phyloP scores from a whole-genome alignment of 345 rosid genomes.

The Iberis pinnata region DNA sequence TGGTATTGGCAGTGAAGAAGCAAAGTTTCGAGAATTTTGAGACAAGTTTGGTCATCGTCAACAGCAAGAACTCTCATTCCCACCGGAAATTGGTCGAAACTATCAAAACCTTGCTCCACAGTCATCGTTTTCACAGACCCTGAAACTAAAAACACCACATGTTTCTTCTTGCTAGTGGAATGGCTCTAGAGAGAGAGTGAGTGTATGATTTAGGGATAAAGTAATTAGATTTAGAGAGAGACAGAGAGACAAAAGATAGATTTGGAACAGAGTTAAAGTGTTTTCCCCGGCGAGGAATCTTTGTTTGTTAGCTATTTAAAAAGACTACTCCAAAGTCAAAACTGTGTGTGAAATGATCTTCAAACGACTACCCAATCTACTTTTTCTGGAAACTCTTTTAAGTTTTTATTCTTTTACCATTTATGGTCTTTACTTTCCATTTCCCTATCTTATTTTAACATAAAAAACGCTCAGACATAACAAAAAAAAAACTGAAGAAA shows the following conservation, averaged over 20 bases:
- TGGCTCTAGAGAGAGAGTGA: slow-evolving; percentile 22
- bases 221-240: slow-evolving; percentile 28
- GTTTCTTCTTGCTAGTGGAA: slow-evolving; percentile 7
- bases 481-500: too few species aligned
- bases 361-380: slow-evolving; percentile 8
- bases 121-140: slow-evolving; percentile 35
- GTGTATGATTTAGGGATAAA: slow-evolving; percentile 17
- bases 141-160: neutral
- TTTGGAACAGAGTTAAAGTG: slow-evolving; percentile 14
- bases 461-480: too few species aligned
- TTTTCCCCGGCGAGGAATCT: too few species aligned
- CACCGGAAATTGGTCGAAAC: slow-evolving; percentile 50
- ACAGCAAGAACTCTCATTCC: slow-evolving; percentile 88
- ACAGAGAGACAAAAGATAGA: slow-evolving; percentile 22
- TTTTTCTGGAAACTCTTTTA: neutral
- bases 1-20: slow-evolving; percentile 69
- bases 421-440: slow-evolving; percentile 14
- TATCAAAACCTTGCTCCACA: slow-evolving; percentile 41
- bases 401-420: slow-evolving; percentile 16
- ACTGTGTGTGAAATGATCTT: too few species aligned
- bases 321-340: too few species aligned
- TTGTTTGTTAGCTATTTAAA: too few species aligned
- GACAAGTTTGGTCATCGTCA: slow-evolving; percentile 81
- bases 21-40: slow-evolving; percentile 45
- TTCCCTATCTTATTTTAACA: too few species aligned